Evolutionary conservation across 1,284 basidiomycete species (phyloP).

Genomic region (Rhizoctonia solani): DNA sequence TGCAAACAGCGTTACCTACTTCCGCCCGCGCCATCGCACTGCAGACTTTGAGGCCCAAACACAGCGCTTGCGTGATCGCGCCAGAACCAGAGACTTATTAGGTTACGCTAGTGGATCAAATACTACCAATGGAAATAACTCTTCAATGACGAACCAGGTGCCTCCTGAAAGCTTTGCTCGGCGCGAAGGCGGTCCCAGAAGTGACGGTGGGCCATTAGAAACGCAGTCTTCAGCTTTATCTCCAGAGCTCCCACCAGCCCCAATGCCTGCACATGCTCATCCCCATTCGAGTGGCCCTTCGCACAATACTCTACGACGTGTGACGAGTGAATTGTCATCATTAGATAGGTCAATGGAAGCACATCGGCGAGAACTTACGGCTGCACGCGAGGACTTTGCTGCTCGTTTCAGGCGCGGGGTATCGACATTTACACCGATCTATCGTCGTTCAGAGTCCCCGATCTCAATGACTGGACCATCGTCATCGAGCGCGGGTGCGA

Average conservation of each 20-base stretch:
- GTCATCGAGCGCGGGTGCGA: neutral
- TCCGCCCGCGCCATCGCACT: slow-evolving; percentile 26
- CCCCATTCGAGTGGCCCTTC: slow-evolving; percentile 10
- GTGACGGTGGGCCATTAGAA: slow-evolving; percentile 9
- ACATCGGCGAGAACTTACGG: slow-evolving; percentile 28
- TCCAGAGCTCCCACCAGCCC: slow-evolving; percentile 20
- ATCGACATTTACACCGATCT: slow-evolving; percentile 15
- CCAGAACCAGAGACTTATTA: slow-evolving; percentile 12
- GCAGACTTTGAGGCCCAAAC: slow-evolving; percentile 34
- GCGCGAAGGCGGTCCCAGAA: slow-evolving; percentile 19
- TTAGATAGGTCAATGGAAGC: slow-evolving; percentile 30
- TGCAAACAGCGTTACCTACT: slow-evolving; percentile 25
- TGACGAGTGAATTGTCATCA: slow-evolving; percentile 31
- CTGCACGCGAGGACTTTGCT: slow-evolving; percentile 27
- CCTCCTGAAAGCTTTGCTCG: slow-evolving; percentile 34
- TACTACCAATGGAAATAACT: neutral
- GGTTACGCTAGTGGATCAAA: slow-evolving; percentile 4
- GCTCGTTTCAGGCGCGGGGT: slow-evolving; percentile 33
- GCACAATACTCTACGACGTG: slow-evolving; percentile 22
- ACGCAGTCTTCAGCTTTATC: neutral
- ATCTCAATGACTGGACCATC: neutral
- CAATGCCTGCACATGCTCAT: slow-evolving; percentile 30
- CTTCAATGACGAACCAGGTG: slow-evolving; percentile 9
- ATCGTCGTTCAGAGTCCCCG: slow-evolving; percentile 20
- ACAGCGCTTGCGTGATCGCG: slow-evolving; percentile 31